Base-by-base conservation (phyloP, 768 basidiomycete species). In the Lentinula boryana region DNA sequence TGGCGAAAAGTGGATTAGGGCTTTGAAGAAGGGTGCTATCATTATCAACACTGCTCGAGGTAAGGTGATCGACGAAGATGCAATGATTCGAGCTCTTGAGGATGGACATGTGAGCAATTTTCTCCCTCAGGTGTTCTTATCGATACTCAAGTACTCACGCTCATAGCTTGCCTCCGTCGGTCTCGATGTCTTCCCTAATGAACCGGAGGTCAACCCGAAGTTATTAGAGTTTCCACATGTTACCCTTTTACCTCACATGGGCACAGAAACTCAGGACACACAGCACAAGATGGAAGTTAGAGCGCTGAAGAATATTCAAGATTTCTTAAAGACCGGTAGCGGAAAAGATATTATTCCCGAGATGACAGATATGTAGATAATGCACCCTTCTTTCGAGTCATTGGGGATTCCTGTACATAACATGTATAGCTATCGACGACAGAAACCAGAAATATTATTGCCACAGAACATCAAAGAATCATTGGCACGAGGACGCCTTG, bases 11-110 rank as follows among this genome's bases (percentile, higher is more conserved):
- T 84, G 85, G 79, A 92, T 96, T 60, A 76, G 87, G 53, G 77
- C 79, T 65, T 76, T 96, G 77, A 95, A 90, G 75, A 84, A 81
- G 48, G 89, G 90, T 4, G 80, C 85, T 2, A 80, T 93, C 57
- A 81, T 95, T 67, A 82, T 95, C 63, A 95, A 95, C 72, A 95
- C 93, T 2, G 92, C 93, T 21, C 76, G 95, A n/a, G 95, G 95
- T 10, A 95, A 89, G 68, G 85, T 96, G 27, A 81, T 97, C 36
- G 91, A 96, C 63, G 93, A 96, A 72, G 84, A 82, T 5, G 95
- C 92, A 4, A 78, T 98, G 77, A 89, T 96, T 63, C 80, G 80
- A 32, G 93, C 93, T 23, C 72, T 98, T 56, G 86, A 93, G 68
- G 87, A 88, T 65, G 93, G 93, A 10, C 92, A 96, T 72, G 93